Evolutionary conservation across 768 basidiomycete species (phyloP), one percentile per base, ranked within the genome.

Genomic region (Chlorophyllum brunneum): DNA sequence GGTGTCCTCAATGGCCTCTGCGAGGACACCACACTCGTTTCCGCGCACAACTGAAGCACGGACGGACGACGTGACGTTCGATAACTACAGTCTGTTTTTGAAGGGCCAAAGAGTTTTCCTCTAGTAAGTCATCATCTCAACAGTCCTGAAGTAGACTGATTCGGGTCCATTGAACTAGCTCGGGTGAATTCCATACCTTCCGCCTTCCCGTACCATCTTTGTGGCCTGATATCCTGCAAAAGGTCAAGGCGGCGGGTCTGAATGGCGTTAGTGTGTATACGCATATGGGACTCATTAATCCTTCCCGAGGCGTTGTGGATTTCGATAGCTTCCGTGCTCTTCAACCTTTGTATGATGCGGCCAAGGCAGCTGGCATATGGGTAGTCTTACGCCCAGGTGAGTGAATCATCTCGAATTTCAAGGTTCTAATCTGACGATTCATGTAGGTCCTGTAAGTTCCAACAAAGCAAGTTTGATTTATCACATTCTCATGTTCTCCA

Each of bases 161-260:
- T 34, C 46, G 20, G 45, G 22, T 41, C 26, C 33, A 27, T 9
- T 36, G 34, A 6, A 23, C 10, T 54, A 91, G 89, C 59, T 88
- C 87, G 0, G 91, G 91, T 52, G 91, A 92, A 65, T 89, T 91
- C 64, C 91, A 92, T 60, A 81, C 88, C 0, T 92, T 88, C 70
- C 80, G 88, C 20, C 68, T 92, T 6, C 91, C 88, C 8, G 85
- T 91, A 0, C 88, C 86, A 13, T 80, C 80, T 2, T 66, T 92
- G 50, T 93, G 91, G 89, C 75, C 81, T 10, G 91, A 92, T 60
- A 82, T 92, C 44, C 77, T 92, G 36, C 83, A 92, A 58, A 92
- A 88, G 62, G 72, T 81, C 54, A 88, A 88, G 60, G 91, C 88
- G 4, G 82, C 86, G 0, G 91, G 91, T 9, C 71, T 93, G 54